Percentiles rank a stretch among this genome's conserved stretches.
These are phyloP conservation scores for Arthromyces matolae DNA, from an alignment of 768 basidiomycete genomes.

Conservation along the genomic window DNA sequence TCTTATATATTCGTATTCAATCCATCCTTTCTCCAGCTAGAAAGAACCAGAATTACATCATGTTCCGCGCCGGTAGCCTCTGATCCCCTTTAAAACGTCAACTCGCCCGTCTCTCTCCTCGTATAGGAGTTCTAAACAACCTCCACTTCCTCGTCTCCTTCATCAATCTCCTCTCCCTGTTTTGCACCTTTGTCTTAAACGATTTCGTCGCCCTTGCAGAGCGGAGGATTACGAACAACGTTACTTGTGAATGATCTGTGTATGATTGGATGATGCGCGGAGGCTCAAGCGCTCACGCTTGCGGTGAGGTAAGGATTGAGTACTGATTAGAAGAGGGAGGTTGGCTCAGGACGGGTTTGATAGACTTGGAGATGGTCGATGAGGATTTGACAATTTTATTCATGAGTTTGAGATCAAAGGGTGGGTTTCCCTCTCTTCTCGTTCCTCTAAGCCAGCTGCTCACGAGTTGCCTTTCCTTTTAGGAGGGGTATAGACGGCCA, in stretches of 20 bases:
- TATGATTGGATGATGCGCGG: background rate
- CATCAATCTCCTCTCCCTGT: constrained; percentile 83
- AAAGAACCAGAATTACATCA: constrained; percentile 58
- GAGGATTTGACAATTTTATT: constrained; percentile 83
- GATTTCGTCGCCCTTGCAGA: constrained; percentile 50
- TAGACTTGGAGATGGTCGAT: constrained; percentile 71
- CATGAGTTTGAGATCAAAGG: constrained; percentile 86
- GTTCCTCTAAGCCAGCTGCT: background rate
- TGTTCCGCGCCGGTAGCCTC: constrained; percentile 14
- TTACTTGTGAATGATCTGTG: no score
- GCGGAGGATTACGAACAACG: no score
- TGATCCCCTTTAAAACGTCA: constrained; percentile 61
- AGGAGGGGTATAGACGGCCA: constrained; percentile 92
- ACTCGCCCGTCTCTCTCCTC: constrained; percentile 72
- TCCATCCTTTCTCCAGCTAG: constrained; percentile 34
- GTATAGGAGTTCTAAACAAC: constrained; percentile 89
- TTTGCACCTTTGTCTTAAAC: constrained; percentile 75
- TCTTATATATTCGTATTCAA: background rate
- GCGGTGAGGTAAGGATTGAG: constrained; percentile 27
- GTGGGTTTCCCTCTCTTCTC: constrained; percentile 40
- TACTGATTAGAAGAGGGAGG: constrained; percentile 64
- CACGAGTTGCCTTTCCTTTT: constrained; percentile 2
- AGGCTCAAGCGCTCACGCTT: background rate
- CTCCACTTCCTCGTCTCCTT: constrained; percentile 96
- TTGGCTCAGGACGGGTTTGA: constrained; percentile 93